Percentiles rank a stretch among this genome's conserved stretches.
phyloP scores from a whole-genome alignment of 345 rosid genomes.

The Dovyalis caffra region DNA sequence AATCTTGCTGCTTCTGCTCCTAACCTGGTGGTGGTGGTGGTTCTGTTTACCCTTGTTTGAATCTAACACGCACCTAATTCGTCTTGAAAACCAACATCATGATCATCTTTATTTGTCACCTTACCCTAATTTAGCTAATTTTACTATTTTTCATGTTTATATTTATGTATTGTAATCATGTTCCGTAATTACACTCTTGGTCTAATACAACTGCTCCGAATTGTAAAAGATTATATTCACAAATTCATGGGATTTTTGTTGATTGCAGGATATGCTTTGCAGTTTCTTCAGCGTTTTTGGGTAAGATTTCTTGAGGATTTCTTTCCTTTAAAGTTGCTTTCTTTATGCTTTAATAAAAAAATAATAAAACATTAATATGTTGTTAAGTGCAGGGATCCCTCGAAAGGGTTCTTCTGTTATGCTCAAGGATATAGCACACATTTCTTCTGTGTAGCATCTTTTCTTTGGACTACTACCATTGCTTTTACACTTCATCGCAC shows the following conservation, averaged over 20 bases:
- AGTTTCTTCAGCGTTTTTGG: slow-evolving; percentile 92
- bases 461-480: slow-evolving; percentile 93
- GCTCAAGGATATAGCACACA: slow-evolving; percentile 83
- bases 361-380: too few relatives aligned
- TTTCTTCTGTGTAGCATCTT: slow-evolving; percentile 94
- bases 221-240: slow-evolving; percentile 2
- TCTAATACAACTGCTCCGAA: too few relatives aligned
- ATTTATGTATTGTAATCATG: too few relatives aligned
- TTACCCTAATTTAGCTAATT: too few relatives aligned
- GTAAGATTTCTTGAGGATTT: slow-evolving; percentile 36
- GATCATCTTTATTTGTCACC: too few relatives aligned
- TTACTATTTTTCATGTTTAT: too few relatives aligned
- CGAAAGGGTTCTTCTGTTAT: slow-evolving; percentile 77
- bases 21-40: too few relatives aligned
- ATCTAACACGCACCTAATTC: too few relatives aligned
- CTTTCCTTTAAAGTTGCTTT: not conserved
- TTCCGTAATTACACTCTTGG: not conserved
- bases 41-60: too few relatives aligned
- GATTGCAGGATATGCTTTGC: slow-evolving; percentile 90
- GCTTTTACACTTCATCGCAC: slow-evolving; percentile 97
- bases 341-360: not conserved
- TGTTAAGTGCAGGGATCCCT: slow-evolving; percentile 83
- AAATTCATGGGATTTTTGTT: not conserved
- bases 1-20: too few relatives aligned
- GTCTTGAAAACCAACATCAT: too few relatives aligned